Percentiles rank a stretch among this genome's conserved stretches.
phyloP scores from a whole-genome alignment of 768 basidiomycete genomes.

The Glaciozyma antarctica region DNA sequence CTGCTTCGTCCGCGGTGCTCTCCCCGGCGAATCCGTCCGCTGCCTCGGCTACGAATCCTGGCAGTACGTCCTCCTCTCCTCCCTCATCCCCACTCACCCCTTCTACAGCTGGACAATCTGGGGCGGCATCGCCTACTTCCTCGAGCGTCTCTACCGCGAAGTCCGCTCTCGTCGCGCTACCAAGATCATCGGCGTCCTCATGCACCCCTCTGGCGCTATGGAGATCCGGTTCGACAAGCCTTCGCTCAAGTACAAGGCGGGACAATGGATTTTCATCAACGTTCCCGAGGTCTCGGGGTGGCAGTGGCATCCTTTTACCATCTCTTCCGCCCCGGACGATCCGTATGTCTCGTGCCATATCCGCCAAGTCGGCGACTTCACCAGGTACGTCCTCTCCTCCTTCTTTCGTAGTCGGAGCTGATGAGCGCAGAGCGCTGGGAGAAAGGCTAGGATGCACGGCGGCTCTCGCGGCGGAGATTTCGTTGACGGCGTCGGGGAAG shows the following conservation, averaged over 20 bases:
- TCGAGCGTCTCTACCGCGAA: conserved; percentile 75
- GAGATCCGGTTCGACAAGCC: conserved; percentile 86
- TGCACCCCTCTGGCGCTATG: conserved; percentile 87
- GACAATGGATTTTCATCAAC: conserved; percentile 85
- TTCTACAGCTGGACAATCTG: conserved; percentile 63
- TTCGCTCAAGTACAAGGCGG: conserved; percentile 79
- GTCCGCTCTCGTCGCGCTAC: conserved; percentile 67
- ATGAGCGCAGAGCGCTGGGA: conserved; percentile 52
- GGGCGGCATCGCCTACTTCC: conserved; percentile 78
- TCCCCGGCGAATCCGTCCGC: conserved; percentile 28
- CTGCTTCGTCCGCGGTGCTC: conserved; percentile 73
- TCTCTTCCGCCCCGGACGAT: conserved; percentile 64
- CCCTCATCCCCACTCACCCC: too few species aligned
- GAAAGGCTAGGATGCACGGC: conserved; percentile 58
- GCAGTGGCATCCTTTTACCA: conserved; percentile 86
- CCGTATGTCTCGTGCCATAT: conserved; percentile 86
- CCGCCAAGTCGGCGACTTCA: conserved; percentile 86
- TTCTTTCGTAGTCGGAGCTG: conserved; percentile 15
- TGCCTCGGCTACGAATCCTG: conserved; percentile 83
- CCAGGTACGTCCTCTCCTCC: conserved; percentile 35
- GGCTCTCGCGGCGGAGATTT: conserved; percentile 23
- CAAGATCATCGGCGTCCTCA: conserved; percentile 69
- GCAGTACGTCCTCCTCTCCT: conserved; percentile 37
- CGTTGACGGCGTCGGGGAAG: conserved; percentile 37
- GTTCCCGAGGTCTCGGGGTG: conserved; percentile 71